Conservation (phyloP, 352 stramenopile genomes). For the Globisporangium perplexum region DNA sequence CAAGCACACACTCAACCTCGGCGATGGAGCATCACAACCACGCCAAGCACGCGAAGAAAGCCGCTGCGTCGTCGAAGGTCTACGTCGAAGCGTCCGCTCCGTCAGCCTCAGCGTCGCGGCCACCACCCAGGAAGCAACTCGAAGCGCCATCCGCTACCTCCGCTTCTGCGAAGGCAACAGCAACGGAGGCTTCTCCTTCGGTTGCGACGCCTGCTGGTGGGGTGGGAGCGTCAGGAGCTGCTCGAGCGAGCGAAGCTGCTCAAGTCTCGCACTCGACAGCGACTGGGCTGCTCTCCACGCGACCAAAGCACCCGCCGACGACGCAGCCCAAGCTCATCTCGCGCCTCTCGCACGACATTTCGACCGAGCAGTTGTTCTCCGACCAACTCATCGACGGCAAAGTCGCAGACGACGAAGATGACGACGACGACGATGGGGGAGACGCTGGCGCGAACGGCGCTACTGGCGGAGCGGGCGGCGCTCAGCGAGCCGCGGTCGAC, state of each 20-base stretch:
- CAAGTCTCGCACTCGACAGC: not conserved
- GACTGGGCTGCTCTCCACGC: not conserved
- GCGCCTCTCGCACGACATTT: conserved; percentile 54
- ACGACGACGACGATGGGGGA: conserved; percentile 31
- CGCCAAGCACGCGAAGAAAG: conserved; percentile 9
- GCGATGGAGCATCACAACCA: conserved; percentile 5
- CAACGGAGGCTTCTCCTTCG: not conserved
- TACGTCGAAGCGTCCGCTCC: conserved; percentile 16
- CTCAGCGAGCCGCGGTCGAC: not conserved
- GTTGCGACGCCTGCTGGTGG: not conserved
- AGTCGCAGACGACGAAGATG: conserved; percentile 45
- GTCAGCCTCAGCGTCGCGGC: not conserved
- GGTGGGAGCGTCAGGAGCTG: not conserved
- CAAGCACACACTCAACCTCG: too few species aligned
- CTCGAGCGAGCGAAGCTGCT: too few species aligned
- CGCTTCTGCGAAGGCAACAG: not conserved
- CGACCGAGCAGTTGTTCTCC: conserved; percentile 58
- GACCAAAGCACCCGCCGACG: conserved; percentile 3
- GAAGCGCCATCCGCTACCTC: not conserved
- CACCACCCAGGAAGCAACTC: not conserved
- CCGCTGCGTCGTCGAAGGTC: conserved; percentile 15
- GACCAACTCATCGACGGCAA: conserved; percentile 60
- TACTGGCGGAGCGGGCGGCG: too few species aligned
- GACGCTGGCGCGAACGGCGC: too few species aligned
- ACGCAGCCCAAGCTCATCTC: conserved; percentile 10